Percentiles rank a stretch among this genome's conserved stretches.
phyloP scores from a whole-genome alignment of 768 basidiomycete species.

The Mycena maculata region DNA sequence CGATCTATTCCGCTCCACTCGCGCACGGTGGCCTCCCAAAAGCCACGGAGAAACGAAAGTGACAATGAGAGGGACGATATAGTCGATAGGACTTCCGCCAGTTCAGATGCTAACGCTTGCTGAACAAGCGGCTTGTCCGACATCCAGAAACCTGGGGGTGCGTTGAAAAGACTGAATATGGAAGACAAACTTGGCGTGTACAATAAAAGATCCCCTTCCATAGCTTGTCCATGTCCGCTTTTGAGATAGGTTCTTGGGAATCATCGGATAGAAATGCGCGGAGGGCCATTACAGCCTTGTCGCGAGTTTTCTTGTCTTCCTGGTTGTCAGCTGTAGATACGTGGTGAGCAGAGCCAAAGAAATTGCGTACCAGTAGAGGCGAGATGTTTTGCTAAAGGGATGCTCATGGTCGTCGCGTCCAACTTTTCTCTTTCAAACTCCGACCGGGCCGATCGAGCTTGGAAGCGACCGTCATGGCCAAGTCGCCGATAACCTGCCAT shows the following conservation, averaged over 20 bases:
- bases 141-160: constrained; percentile 93
- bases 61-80: constrained; percentile 70
- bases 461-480: constrained; percentile 50
- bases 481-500: constrained; percentile 93
- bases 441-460: too few relatives aligned
- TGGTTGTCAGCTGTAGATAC: constrained; percentile 35
- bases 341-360: constrained; percentile 1
- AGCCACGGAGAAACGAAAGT: constrained; percentile 84
- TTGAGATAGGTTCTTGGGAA: constrained; percentile 67
- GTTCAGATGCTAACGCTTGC: constrained; percentile 86
- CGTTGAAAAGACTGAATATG: neutral
- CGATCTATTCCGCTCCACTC: constrained; percentile 97
- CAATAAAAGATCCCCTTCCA: constrained; percentile 99
- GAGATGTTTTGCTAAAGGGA: constrained; percentile 89
- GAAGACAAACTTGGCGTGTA: constrained; percentile 48
- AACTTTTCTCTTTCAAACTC: constrained; percentile 42
- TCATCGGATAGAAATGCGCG: constrained; percentile 81
- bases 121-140: constrained; percentile 98
- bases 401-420: constrained; percentile 45
- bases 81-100: constrained; percentile 83
- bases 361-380: constrained; percentile 83
- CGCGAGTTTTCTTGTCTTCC: constrained; percentile 90
- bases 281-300: constrained; percentile 88
- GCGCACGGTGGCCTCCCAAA: constrained; percentile 90
- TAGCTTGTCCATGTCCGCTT: constrained; percentile 86